Base-by-base conservation (phyloP, 2,329 filamentous ascomycete species). In the Metarhizium brunneum region DNA sequence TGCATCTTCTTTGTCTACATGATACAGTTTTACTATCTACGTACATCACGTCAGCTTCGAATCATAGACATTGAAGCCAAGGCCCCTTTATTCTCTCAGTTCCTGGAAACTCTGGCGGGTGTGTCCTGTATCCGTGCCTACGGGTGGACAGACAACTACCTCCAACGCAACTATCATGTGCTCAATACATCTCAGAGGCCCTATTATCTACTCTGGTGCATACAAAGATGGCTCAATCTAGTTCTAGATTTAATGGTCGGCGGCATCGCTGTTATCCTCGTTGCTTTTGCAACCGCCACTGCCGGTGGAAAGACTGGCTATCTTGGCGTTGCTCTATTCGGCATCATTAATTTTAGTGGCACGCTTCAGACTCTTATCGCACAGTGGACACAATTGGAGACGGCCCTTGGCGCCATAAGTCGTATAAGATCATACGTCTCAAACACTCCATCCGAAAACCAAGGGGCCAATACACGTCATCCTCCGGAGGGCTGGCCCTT, bases 171-270 rank as follows among this genome's bases (percentile, higher is more conserved):
- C 47, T 42, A 47, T 30, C 50, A 38, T 35, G 56, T 59, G 53
- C 68, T 82, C 7, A 76, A 61, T 51, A 52, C 48, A 1, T 68
- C 64, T 0, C 67, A 69, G 45, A 57, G 62, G n/a, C 66, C 66
- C 0, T 65, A 59, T 6, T 68, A 81, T 56, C 64, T 79, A 6
- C 67, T 79, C 10, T 74, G 69, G 55, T 71, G 72, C 20, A 73
- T 80, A 14, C 78, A 80, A 57, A 67, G 73, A 29, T 81, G 77
- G 76, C 65, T 80, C 1, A 73, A 67, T 0, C 62, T 81, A 2
- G 74, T 76, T 1, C 61, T 81, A 10, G 76, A 80, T 56, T 61
- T 81, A 2, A 50, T 65, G 3, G 73, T 78, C 0, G 73, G 76
- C 0, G 72, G 62, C 2, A 67, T 81, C 36, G 76, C 76, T 1